These are phyloP conservation scores for Globisporangium abappressorium DNA, from an alignment of 352 stramenopile genomes.

Conservation along the genomic window DNA sequence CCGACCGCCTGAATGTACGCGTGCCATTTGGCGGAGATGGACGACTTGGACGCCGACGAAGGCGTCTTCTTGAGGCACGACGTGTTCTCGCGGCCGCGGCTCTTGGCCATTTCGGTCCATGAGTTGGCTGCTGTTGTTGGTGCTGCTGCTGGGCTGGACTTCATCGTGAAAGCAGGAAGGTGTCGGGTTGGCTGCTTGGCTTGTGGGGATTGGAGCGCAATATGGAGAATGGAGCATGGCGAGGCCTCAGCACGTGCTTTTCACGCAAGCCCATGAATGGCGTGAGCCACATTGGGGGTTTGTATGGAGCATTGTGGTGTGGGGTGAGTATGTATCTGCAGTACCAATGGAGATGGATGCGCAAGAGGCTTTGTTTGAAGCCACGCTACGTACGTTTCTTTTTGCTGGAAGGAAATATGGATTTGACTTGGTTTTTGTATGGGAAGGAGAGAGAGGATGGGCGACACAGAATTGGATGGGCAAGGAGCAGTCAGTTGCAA, in stretches of 20 bases:
- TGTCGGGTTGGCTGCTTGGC: not conserved
- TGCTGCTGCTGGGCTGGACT: not conserved
- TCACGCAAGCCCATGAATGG: not conserved
- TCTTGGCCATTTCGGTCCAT: slow-evolving; percentile 10
- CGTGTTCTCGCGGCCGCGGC: not conserved
- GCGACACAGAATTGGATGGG: not conserved
- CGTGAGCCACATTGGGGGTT: not conserved
- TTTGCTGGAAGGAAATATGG: not conserved
- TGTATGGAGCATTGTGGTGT: not conserved
- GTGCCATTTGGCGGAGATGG: slow-evolving; percentile 47
- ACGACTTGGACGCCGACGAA: slow-evolving; percentile 17
- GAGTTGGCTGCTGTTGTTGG: not conserved
- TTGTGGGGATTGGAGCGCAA: slow-evolving; percentile 1
- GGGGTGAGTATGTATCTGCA: not conserved
- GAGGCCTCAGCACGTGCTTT: not conserved
- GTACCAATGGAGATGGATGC: not conserved
- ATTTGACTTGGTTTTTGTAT: slow-evolving; percentile 11
- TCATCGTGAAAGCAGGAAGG: not conserved
- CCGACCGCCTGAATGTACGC: slow-evolving; percentile 53
- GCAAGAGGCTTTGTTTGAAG: slow-evolving; percentile 1
- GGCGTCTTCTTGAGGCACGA: slow-evolving; percentile 61
- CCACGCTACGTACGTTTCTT: slow-evolving; percentile 8
- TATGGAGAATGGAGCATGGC: slow-evolving; percentile 3
- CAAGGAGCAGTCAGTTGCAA: not conserved
- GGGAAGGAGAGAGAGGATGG: not conserved